Evolutionary conservation across 306 rosid genomes (phyloP).

Genomic region (Cyclanthera cordifolia): DNA sequence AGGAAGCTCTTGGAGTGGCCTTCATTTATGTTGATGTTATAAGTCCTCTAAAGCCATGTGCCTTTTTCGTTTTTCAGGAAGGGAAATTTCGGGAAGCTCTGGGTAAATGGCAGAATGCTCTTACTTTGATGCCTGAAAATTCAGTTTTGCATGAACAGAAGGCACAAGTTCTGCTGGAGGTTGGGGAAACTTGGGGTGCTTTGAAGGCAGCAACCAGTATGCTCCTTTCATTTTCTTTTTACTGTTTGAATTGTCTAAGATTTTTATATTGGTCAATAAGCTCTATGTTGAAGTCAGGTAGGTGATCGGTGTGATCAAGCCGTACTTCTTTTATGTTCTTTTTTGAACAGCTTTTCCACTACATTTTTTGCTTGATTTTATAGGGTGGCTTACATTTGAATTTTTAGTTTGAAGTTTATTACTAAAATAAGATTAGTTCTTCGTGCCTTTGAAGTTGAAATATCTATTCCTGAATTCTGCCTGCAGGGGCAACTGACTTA

Average conservation of each 20-base stretch:
- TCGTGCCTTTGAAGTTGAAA: too few species aligned
- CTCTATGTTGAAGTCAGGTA: neutral
- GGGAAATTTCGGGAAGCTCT: slow-evolving; percentile 70
- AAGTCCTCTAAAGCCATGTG: neutral
- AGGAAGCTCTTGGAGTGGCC: neutral
- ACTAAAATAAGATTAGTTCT: neutral
- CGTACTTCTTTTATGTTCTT: neutral
- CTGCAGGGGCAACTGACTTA: slow-evolving; percentile 81
- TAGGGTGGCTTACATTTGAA: neutral
- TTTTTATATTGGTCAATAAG: neutral
- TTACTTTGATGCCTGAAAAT: slow-evolving; percentile 53
- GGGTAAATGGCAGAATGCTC: slow-evolving; percentile 86
- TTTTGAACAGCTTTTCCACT: neutral
- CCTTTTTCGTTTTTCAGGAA: slow-evolving; percentile 28
- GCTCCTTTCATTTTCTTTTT: slow-evolving; percentile 16
- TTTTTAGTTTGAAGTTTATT: neutral
- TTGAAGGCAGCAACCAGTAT: slow-evolving; percentile 72
- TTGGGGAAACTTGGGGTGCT: slow-evolving; percentile 88
- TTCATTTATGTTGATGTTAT: neutral
- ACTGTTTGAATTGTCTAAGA: neutral
- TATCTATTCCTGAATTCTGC: slow-evolving; percentile 7
- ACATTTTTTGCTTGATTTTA: neutral
- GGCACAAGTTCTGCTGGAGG: slow-evolving; percentile 73
- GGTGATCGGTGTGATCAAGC: neutral
- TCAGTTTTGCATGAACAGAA: slow-evolving; percentile 73